phyloP scores from a whole-genome alignment of 306 rosid genomes.

The Cyamopsis tetragonoloba region DNA sequence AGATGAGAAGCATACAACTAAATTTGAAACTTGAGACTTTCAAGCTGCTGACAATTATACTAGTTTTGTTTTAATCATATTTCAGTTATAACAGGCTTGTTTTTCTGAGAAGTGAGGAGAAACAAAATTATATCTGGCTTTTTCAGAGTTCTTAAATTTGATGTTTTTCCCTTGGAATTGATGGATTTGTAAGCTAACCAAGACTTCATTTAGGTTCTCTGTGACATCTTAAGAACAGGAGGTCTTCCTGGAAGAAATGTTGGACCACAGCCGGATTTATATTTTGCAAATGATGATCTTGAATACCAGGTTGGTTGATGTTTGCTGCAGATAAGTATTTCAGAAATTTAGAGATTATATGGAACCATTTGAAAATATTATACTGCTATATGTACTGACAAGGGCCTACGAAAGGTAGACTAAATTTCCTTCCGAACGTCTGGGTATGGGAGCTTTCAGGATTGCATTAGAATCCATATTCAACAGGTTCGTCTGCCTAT shows the following conservation, averaged over 20 bases:
- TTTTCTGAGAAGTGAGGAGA: constrained; percentile 2
- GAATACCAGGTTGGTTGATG: constrained; percentile 71
- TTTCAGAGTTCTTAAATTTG: constrained; percentile 1
- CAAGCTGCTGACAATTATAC: background rate
- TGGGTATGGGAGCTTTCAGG: constrained; percentile 98
- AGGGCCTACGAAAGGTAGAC: constrained; percentile 62
- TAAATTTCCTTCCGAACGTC: constrained; percentile 88
- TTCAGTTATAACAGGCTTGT: background rate
- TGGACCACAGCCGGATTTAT: constrained; percentile 66
- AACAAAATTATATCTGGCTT: background rate
- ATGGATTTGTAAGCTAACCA: constrained; percentile 19
- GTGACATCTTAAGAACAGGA: constrained; percentile 85
- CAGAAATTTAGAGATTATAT: constrained; percentile 15
- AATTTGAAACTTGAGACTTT: background rate
- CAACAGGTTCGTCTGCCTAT: constrained; percentile 51
- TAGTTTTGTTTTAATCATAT: constrained; percentile 2
- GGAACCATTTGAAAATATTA: constrained; percentile 10
- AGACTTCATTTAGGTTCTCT: constrained; percentile 60
- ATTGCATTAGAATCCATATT: constrained; percentile 87
- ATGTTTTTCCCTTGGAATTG: background rate
- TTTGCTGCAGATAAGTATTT: constrained; percentile 22
- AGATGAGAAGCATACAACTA: background rate
- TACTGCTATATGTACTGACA: constrained; percentile 40
- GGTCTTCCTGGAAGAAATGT: constrained; percentile 80
- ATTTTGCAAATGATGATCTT: constrained; percentile 88